Base-by-base conservation (phyloP, 768 basidiomycete genomes). In the Lentinus brumalis region DNA sequence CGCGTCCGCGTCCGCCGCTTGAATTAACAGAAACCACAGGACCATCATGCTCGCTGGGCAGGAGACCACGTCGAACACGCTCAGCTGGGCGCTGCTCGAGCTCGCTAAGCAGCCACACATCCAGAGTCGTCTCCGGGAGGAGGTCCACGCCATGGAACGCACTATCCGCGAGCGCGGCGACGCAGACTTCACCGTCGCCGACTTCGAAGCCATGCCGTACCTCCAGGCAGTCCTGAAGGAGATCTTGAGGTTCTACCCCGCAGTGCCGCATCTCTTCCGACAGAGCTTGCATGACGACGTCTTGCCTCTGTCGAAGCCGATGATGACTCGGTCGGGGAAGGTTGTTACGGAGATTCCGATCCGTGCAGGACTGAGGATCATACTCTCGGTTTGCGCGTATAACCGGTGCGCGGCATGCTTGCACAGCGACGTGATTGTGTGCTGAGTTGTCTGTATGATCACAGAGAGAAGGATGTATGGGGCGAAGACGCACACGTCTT, bases 41-140 rank as follows among this genome's bases (percentile, higher is more conserved):
- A 70, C 69, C 12, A 66, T 73, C 49, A 67, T 76, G 41, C 62
- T 73, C 26, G 71, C 72, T 4, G 75, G 75, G 2, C 74, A 89
- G 68, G 88, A 87, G 69, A 88, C 87, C 4, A 85, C 82, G 52
- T 80, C 87, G 4, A 83, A 79, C 40, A 77, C 81, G 2, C 54
- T 87, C 32, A 78, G 79, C 56, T 92, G 87, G 86, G 78, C 83
- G 7, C 72, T 92, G 8, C 76, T 86, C 56, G 85, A 87, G 64
- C 78, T 94, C 4, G 81, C 86, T 3, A 79, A 76, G 42, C 74
- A 85, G 61, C 85, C 82, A 0, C 76, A 83, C 18, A 71, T 85
- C 2, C 91, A 94, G 68, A 71, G 73, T 3, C 80, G 77, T 58
- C 81, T 93, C 21, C 83, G 91, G 15, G 74, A 76, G 0, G 91